Base-by-base conservation (phyloP, 108 stramenopile species). In the Fistulifera solaris region DNA sequence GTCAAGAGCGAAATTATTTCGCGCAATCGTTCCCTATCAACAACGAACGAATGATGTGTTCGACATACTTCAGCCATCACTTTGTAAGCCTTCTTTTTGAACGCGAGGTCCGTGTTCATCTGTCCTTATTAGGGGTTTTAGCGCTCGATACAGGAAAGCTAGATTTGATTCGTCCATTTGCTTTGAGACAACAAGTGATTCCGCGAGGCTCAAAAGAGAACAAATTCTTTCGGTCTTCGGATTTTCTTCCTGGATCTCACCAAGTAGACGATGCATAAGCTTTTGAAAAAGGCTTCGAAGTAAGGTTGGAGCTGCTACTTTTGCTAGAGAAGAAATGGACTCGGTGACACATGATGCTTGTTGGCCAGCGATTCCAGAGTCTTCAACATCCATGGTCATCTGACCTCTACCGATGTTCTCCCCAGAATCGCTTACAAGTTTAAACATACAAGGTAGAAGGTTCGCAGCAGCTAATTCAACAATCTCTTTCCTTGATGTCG, bases 71-170 rank as follows among this genome's bases (percentile, higher is more conserved):
- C 83, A 14, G 65, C 63, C 18, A 90, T 48, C 26, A 81, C 68
- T 46, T 87, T 83, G 67, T 90, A 90, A 0, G 89, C 68, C 16
- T 63, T 60, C 55, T 89, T 90, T n/a, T 61, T 90, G 84, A 1
- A 81, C 75, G 17, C 75, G 54, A 10, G 83, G 46, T 16, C 61
- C 70, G 18, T 77, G 78, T 57, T 76, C 78, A 56, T 86, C 89
- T 2, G 74, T 73, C 54, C 82, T 55, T 38, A 90, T 83, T 21
- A 86, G 45, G 3, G 89, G 85, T 28, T 81, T 78, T 44, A 90
- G 51, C 0, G 81, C 68, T 18, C 89, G 60, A 55, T 82, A 90
- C 53, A 90, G 54, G 10, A 90, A 65, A 38, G 70, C 67, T 5
- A 86, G 31, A 40, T 76, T 76, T 0, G 58, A 55, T 18, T 82